Conservation (phyloP, 108 stramenopile species). For the Cyclotella sp. region DNA sequence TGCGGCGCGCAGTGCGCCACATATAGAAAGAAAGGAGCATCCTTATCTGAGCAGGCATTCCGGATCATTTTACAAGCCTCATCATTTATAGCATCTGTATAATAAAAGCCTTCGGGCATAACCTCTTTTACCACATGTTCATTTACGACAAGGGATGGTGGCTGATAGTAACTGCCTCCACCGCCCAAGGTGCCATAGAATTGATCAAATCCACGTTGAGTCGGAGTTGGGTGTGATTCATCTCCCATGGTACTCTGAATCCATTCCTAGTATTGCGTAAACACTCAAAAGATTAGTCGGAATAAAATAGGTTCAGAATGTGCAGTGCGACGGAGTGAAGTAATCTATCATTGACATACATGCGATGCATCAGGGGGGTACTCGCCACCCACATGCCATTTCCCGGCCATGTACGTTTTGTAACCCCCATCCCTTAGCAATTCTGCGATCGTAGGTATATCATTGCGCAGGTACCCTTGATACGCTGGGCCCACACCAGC, state of each 20-base stretch:
- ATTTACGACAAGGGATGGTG: conserved; percentile 49
- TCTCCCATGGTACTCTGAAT: conserved; percentile 45
- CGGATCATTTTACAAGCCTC: conserved; percentile 53
- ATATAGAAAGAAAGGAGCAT: conserved; percentile 55
- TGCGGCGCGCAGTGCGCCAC: conserved; percentile 56
- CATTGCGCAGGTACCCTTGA: conserved; percentile 46
- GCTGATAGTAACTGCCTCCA: conserved; percentile 54
- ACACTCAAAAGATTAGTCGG: background rate
- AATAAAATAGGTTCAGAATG: background rate
- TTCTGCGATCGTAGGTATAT: conserved; percentile 48
- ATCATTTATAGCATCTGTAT: conserved; percentile 58
- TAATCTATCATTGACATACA: background rate
- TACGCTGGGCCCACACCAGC: conserved; percentile 50
- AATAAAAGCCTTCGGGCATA: conserved; percentile 51
- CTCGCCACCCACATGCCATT: conserved; percentile 58
- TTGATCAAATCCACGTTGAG: conserved; percentile 49
- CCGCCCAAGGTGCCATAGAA: conserved; percentile 56
- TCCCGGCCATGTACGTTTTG: conserved; percentile 51
- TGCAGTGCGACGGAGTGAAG: background rate
- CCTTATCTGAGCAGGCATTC: conserved; percentile 5
- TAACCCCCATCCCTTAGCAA: conserved; percentile 43
- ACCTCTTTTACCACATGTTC: conserved; percentile 34
- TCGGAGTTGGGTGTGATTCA: conserved; percentile 44
- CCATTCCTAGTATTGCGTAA: conserved; percentile 33
- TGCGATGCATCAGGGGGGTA: conserved; percentile 52